phyloP scores from a whole-genome alignment of 164 flowering plant species.

The Warburgia ugandensis region DNA sequence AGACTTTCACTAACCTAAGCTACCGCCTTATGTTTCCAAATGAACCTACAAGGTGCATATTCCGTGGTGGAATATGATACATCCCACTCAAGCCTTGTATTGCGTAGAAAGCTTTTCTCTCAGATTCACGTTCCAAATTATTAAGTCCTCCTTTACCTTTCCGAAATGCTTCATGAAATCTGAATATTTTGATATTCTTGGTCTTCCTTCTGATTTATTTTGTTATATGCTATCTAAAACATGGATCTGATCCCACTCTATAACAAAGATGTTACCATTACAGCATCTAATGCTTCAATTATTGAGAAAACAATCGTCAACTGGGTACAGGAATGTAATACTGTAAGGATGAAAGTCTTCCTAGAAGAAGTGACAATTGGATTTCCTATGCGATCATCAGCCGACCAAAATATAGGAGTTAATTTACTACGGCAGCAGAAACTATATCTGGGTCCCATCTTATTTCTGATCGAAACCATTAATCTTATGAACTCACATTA shows the following conservation, averaged over 20 bases:
- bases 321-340: background rate
- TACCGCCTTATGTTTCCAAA: background rate
- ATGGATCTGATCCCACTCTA: slow-evolving; percentile 1
- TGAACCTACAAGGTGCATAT: slow-evolving; percentile 1
- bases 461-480: no score
- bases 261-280: background rate
- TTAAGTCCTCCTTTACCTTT: no score
- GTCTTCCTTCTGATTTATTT: background rate
- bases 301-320: slow-evolving; percentile 1
- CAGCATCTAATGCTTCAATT: slow-evolving; percentile 5
- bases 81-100: no score
- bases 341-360: background rate
- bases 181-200: background rate
- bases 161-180: slow-evolving; percentile 2
- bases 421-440: no score
- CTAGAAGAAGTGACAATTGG: no score
- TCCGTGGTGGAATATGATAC: no score
- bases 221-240: background rate
- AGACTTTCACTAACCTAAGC: background rate
- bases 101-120: no score
- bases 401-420: no score
- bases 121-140: no score
- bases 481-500: no score
- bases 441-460: no score
- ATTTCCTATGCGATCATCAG: no score